Percentiles rank a stretch among this genome's conserved stretches.
Conservation (phyloP, 805 yeast species). For the Ogataea nonfermentans region DNA sequence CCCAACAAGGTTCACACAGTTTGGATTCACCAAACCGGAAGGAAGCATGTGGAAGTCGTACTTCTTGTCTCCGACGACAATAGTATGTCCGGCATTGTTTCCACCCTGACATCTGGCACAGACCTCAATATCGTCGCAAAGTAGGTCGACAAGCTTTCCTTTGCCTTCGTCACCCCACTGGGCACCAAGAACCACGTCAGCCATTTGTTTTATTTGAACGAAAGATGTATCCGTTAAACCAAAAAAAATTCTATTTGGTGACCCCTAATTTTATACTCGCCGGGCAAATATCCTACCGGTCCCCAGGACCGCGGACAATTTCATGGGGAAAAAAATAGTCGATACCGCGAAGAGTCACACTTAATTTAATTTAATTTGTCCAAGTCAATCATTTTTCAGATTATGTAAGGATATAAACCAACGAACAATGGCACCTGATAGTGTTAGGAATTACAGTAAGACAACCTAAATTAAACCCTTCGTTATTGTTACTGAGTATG, state of each 20-base stretch:
- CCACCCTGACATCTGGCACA: constrained; percentile 99
- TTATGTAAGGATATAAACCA: constrained; percentile 7
- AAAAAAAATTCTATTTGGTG: constrained; percentile 8
- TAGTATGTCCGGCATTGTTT: constrained; percentile 98
- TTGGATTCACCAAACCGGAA: constrained; percentile 93
- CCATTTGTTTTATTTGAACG: constrained; percentile 42
- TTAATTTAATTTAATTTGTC: constrained; percentile 3
- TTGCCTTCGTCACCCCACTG: constrained; percentile 99
- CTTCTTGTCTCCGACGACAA: constrained; percentile 82
- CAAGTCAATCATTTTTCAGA: constrained; percentile 5
- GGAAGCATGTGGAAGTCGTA: constrained; percentile 99
- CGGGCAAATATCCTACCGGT: background rate
- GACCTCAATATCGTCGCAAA: constrained; percentile 92
- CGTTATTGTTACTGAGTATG: constrained; percentile 30
- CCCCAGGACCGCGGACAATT: constrained; percentile 1
- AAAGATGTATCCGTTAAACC: constrained; percentile 20
- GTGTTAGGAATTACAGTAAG: background rate
- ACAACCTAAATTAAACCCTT: background rate
- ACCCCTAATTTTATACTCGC: background rate
- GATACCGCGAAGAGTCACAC: constrained; percentile 7
- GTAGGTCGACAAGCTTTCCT: constrained; percentile 92
- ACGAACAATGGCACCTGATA: background rate
- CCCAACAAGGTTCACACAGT: constrained; percentile 86
- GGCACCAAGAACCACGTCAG: constrained; percentile 93
- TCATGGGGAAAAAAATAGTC: background rate